These are phyloP conservation scores for Starmerella tilneyi DNA, from an alignment of 805 yeast species.

Conservation along the genomic window DNA sequence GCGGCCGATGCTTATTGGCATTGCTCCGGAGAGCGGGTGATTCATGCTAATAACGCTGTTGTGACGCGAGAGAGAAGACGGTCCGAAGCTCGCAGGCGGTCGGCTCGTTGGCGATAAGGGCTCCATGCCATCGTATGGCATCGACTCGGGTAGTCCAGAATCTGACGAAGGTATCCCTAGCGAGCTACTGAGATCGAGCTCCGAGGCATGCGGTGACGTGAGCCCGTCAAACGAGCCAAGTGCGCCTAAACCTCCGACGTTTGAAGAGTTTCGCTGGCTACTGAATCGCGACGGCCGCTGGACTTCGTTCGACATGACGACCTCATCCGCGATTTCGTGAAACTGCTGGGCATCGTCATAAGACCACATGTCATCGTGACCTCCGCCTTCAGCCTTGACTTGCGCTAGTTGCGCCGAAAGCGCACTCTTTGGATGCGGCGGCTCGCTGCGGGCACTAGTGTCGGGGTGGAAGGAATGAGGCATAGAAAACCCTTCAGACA, in stretches of 20 bases:
- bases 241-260: background rate
- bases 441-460: background rate
- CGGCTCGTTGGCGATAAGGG: constrained; percentile 19
- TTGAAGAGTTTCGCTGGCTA: background rate
- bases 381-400: constrained; percentile 7
- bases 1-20: constrained; percentile 20
- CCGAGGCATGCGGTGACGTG: constrained; percentile 1
- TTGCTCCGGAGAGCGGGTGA: constrained; percentile 6
- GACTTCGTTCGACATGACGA: background rate
- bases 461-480: background rate
- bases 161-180: background rate
- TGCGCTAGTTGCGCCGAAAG: constrained; percentile 21
- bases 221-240: constrained; percentile 7
- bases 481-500: background rate
- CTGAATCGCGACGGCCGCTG: background rate
- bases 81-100: constrained; percentile 13
- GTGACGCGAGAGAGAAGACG: constrained; percentile 14
- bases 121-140: constrained; percentile 13
- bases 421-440: constrained; percentile 18
- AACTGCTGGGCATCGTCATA: background rate
- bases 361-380: background rate
- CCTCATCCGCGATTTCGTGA: background rate
- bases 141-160: constrained; percentile 2
- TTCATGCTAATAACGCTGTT: constrained; percentile 9
- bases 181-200: background rate